phyloP scores from a whole-genome alignment of 1,139 yeast genomes.

The Lodderomyces metapsilosis region DNA sequence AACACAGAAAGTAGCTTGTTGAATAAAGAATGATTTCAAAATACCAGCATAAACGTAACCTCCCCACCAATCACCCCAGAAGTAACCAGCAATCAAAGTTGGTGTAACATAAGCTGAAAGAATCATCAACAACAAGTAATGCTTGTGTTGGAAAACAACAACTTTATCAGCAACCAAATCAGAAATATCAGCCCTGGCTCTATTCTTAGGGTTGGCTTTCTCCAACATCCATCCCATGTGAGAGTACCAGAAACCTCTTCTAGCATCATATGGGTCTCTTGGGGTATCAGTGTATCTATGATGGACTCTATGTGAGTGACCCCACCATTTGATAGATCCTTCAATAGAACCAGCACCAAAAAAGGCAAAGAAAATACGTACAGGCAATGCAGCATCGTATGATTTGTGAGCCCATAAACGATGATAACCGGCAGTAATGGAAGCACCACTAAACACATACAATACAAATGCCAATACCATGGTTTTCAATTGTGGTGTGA shows the following conservation, averaged over 20 bases:
- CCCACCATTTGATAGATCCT: slow-evolving; percentile 99
- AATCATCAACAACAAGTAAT: slow-evolving; percentile 70
- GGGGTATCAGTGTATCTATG: slow-evolving; percentile 96
- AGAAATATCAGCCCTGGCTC: slow-evolving; percentile 94
- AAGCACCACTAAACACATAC: slow-evolving; percentile 75
- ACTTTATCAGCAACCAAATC: slow-evolving; percentile 90
- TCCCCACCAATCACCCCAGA: slow-evolving; percentile 90
- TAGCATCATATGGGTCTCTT: slow-evolving; percentile 97
- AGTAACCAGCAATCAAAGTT: slow-evolving; percentile 67
- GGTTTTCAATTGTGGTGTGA: slow-evolving; percentile 62
- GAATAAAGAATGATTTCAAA: slow-evolving; percentile 77
- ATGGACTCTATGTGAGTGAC: slow-evolving; percentile 94
- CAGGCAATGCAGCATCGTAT: slow-evolving; percentile 71
- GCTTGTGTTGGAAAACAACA: slow-evolving; percentile 90
- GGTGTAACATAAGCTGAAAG: slow-evolving; percentile 74
- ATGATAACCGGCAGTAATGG: slow-evolving; percentile 88
- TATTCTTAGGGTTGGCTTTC: slow-evolving; percentile 89
- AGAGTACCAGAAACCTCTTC: slow-evolving; percentile 92
- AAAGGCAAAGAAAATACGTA: slow-evolving; percentile 70
- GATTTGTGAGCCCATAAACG: slow-evolving; percentile 81
- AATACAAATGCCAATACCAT: slow-evolving; percentile 56
- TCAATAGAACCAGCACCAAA: slow-evolving; percentile 95
- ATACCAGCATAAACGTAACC: slow-evolving; percentile 92
- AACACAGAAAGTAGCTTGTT: slow-evolving; percentile 98
- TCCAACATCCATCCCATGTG: slow-evolving; percentile 98